Base-by-base conservation (phyloP, 2,329 filamentous ascomycete genomes). In the Phialocephala subalpina region DNA sequence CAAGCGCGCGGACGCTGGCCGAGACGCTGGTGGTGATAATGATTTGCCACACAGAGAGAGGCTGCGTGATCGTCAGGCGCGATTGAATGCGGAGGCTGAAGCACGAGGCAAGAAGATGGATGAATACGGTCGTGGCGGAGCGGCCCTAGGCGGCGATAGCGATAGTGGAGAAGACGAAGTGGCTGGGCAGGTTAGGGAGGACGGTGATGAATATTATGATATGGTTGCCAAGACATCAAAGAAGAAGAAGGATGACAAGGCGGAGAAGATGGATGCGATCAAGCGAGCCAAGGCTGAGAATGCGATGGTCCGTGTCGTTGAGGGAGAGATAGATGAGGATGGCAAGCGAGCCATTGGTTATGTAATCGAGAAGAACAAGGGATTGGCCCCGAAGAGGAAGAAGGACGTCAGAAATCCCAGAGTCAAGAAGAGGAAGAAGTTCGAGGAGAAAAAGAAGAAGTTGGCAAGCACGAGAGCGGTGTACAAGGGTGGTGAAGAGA, bases 381-480 rank as follows among this genome's bases (percentile, higher is more conserved):
- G 96, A 36, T 82, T 99, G 69, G 90, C 93, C 66, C 93, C 94
- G 56, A 91, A 92, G 80, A 86, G 95, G 70, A 97, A 92, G 86
- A 98, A 99, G 88, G 94, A 97, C 73, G 91, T 94, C 65, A 86
- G 95, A 69, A 99, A 99, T 82, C 94, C 96, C 40, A 86, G 96
- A 78, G 95, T 98, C 71, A 99, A 98, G 91, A 98, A 97, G 91
- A 89, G 93, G 80, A 93, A 93, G 88, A 94, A 93, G 88, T 99
- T 89, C 79, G 94, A 97, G 77, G 91, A 94, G 79, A 97, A 97
- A 86, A 92, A 95, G 87, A 98, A 97, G 92, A 97, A 98, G 86
- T 81, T 98, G 76, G 89, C 88, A 75, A 95, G 91, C 77, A 92
- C 94, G 83, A 93, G 92, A 82, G 87, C 92, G 9, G 84, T 93